Evolutionary conservation across 768 basidiomycete species (phyloP).

Genomic region (Collybia nuda): DNA sequence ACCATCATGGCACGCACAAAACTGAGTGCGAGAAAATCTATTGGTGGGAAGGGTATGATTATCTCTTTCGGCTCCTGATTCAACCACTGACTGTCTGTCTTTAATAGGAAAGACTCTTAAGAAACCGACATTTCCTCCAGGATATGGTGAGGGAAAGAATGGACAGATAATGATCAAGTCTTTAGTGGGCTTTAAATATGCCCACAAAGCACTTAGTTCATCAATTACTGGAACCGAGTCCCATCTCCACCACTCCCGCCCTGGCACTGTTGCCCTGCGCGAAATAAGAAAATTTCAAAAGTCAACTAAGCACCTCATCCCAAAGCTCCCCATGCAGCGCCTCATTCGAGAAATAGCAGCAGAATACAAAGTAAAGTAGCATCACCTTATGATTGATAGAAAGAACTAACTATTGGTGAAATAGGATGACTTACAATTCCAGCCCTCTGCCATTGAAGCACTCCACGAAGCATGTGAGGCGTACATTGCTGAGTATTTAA

Average conservation of each 20-base stretch:
- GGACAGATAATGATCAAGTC: too few species aligned
- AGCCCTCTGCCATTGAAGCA: slow-evolving; percentile 85
- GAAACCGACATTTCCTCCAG: too few species aligned
- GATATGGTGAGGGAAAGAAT: too few species aligned
- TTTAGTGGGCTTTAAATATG: too few species aligned
- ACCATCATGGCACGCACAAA: too few species aligned
- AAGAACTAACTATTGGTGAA: neutral
- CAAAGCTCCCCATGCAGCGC: slow-evolving; percentile 89
- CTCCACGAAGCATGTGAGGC: slow-evolving; percentile 85
- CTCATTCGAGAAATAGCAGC: slow-evolving; percentile 89
- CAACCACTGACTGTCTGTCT: too few species aligned
- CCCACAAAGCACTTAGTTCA: too few species aligned
- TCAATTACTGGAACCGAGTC: too few species aligned
- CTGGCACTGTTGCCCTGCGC: slow-evolving; percentile 86
- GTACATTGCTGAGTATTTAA: slow-evolving; percentile 73
- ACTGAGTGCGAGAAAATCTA: too few species aligned
- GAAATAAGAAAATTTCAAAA: slow-evolving; percentile 90
- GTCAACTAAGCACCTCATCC: slow-evolving; percentile 83
- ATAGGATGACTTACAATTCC: slow-evolving; percentile 81
- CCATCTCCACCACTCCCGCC: slow-evolving; percentile 14
- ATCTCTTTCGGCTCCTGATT: too few species aligned
- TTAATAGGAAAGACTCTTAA: too few species aligned
- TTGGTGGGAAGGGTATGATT: too few species aligned
- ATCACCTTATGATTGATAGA: neutral
- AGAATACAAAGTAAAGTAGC: slow-evolving; percentile 74